A percentile compares a stretch with the other conserved stretches of the same genome.
Evolutionary conservation across 306 rosid species (phyloP).

Genomic region (Oemleria cerasiformis): DNA sequence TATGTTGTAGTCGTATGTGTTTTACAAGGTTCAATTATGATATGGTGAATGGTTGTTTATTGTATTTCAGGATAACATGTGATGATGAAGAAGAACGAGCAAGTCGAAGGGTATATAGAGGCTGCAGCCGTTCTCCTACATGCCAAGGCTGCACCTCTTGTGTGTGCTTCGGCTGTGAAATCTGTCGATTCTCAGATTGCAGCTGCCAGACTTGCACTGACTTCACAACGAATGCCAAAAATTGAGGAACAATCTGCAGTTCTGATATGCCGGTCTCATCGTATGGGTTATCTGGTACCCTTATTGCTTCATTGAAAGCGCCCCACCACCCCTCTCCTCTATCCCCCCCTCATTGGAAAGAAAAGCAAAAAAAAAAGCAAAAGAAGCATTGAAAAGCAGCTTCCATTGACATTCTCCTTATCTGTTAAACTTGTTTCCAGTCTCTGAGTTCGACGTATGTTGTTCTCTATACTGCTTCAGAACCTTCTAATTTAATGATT

Average conservation of each 20-base stretch:
- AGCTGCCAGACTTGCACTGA: constrained; percentile 95
- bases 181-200: constrained; percentile 92
- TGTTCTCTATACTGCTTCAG: constrained; percentile 26
- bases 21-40: constrained; percentile 1
- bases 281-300: constrained; percentile 23
- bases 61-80: constrained; percentile 61
- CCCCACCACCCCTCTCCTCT: constrained; percentile 5
- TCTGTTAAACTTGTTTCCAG: constrained; percentile 24
- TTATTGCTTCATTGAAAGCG: constrained; percentile 14
- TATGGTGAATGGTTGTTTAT: background rate
- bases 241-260: constrained; percentile 26
- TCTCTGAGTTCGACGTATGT: constrained; percentile 18
- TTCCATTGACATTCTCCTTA: constrained; percentile 16
- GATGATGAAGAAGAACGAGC: constrained; percentile 91
- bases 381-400: constrained; percentile 9
- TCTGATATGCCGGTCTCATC: constrained; percentile 7
- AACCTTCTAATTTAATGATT: constrained; percentile 24
- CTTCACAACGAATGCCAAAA: constrained; percentile 76
- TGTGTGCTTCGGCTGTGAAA: constrained; percentile 89
- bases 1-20: background rate
- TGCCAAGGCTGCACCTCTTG: constrained; percentile 97
- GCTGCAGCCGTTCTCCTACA: constrained; percentile 73
- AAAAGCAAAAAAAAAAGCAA: constrained; percentile 1
- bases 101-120: constrained; percentile 82
- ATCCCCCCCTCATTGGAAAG: background rate